phyloP scores from a whole-genome alignment of 108 stramenopile species.

The Skeletonema menzelii region DNA sequence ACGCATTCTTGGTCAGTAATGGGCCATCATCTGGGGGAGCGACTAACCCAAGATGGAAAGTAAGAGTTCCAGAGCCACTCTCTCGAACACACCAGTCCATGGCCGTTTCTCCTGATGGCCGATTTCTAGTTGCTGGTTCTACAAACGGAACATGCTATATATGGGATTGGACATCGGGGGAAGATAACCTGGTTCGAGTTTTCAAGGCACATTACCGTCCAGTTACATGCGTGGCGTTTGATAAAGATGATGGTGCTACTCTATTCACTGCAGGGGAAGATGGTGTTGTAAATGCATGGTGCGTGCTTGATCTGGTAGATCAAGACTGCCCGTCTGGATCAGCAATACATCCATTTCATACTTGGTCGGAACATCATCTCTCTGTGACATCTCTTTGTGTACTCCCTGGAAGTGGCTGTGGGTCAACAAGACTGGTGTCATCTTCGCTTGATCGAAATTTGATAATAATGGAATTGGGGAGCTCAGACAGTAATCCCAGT shows the following conservation, averaged over 20 bases:
- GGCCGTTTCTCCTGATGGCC: constrained; percentile 67
- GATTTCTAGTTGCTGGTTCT: constrained; percentile 66
- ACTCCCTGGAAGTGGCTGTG: constrained; percentile 33
- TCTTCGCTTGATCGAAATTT: constrained; percentile 66
- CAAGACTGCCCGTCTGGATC: constrained; percentile 4
- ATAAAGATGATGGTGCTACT: constrained; percentile 60
- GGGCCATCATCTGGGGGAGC: constrained; percentile 8
- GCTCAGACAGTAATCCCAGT: background rate
- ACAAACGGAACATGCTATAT: constrained; percentile 62
- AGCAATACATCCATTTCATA: constrained; percentile 56
- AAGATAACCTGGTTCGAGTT: constrained; percentile 59
- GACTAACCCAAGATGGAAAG: constrained; percentile 58
- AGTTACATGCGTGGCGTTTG: constrained; percentile 54
- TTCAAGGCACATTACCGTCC: constrained; percentile 81
- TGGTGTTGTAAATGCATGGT: constrained; percentile 80
- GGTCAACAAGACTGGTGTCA: constrained; percentile 56
- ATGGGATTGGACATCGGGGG: constrained; percentile 55
- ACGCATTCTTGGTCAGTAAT: constrained; percentile 25
- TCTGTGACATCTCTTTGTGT: constrained; percentile 51
- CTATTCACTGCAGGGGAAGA: constrained; percentile 83
- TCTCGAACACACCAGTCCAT: constrained; percentile 40
- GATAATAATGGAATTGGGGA: constrained; percentile 58
- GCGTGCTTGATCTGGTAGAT: constrained; percentile 62
- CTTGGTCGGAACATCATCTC: constrained; percentile 77
- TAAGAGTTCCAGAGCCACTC: constrained; percentile 69